Evolutionary conservation across 2,329 filamentous ascomycete species (phyloP).

Genomic region (Talaromyces sp.): DNA sequence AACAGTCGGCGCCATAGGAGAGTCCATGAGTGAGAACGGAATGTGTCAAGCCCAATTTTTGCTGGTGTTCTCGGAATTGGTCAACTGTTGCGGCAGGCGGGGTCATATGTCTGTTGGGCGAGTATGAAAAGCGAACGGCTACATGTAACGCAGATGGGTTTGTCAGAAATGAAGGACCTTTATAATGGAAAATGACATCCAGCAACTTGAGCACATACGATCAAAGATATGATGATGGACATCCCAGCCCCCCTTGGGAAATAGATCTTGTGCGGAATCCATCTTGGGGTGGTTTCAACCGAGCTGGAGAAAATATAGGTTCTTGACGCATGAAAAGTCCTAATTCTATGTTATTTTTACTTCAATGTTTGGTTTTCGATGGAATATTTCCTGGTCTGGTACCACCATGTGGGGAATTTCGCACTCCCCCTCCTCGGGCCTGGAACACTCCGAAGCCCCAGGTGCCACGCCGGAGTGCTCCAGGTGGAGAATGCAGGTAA

Average conservation of each 20-base stretch:
- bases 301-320: neutral
- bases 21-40: conserved; percentile 33
- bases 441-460: neutral
- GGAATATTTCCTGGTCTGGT: neutral
- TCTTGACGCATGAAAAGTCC: neutral
- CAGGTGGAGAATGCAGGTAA: neutral
- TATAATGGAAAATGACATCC: neutral
- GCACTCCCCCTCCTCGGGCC: neutral
- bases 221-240: conserved; percentile 31
- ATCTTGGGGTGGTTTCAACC: neutral
- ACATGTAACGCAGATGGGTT: neutral
- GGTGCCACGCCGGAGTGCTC: neutral
- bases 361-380: neutral
- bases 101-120: conserved; percentile 22
- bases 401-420: neutral
- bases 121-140: conserved; percentile 20
- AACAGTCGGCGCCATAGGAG: conserved; percentile 32
- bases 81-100: conserved; percentile 22
- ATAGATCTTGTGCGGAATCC: conserved; percentile 11
- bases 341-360: neutral
- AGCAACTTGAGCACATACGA: conserved; percentile 15
- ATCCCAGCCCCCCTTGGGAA: conserved; percentile 27
- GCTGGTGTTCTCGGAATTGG: conserved; percentile 21
- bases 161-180: neutral
- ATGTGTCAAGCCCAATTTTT: conserved; percentile 24